Evolutionary conservation across 2,329 filamentous ascomycete species (phyloP), one percentile per base, ranked within the genome.

Genomic region (Fusarium sambucinum): DNA sequence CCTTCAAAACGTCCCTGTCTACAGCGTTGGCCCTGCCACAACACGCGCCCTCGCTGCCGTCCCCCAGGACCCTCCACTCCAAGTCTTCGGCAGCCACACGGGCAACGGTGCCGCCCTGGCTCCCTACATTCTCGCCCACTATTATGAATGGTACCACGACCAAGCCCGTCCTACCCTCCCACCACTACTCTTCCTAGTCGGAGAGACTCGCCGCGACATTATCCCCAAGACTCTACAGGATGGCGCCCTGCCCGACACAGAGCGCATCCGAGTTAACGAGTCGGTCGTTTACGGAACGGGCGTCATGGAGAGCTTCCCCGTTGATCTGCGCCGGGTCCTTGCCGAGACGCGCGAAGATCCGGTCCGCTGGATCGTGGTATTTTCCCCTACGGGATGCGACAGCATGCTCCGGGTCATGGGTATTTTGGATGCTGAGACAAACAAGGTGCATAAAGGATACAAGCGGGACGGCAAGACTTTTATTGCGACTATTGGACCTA

Each of bases 401-500:
- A 84, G 81, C 70, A 85, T 90, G 82, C 80, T 90, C 41, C 79
- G 80, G 9, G 82, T 81, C 3, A 75, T 92, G 52, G 85, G 81
- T 4, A 71, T 86, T 69, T 74, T 89, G 19, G 84, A 88, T 57
- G 73, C 78, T 7, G 74, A 76, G 19, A 85, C 81, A 1, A 80
- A 81, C 21, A 83, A 77, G 71, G 79, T 76, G 21, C 73, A 73
- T 33, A 71, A 69, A 7, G 72, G 52, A 14, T 52, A 61, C n/a
- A 66, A 61, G 5, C 65, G 74, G 32, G 75, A 77, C 29, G 80
- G 80, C 12, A 84, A 77, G 51, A 90, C 89, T 1, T 89, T 87
- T 66, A 83, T 98, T 63, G 93, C 91, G 16, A 96, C 94, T 0
- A 99, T 99, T 78, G 96, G 96, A 1, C 95, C 96, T 14, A 99